Evolutionary conservation across 169 alveolate species (phyloP).

Genomic region (Plasmodium berghei): DNA sequence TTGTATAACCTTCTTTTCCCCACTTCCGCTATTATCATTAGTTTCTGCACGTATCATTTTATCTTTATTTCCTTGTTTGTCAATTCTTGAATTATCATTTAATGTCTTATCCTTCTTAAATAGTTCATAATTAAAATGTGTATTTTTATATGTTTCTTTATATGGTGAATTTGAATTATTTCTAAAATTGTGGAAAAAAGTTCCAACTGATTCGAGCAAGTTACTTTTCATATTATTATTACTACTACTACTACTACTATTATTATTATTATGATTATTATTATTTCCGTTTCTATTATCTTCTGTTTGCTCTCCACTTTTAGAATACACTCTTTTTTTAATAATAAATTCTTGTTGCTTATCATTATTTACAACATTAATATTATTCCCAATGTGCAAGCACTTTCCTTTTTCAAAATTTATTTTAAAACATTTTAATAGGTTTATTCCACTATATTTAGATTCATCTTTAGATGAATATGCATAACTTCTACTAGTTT

Average conservation of each 20-base stretch:
- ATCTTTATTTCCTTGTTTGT: background rate
- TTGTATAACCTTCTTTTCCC: background rate
- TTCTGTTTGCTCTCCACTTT: background rate
- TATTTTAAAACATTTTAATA: conserved; percentile 5
- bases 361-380: background rate
- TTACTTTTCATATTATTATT: background rate
- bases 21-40: background rate
- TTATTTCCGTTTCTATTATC: background rate
- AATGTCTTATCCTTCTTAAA: background rate
- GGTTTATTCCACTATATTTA: conserved; percentile 7
- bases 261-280: too few relatives aligned
- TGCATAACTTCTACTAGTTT: background rate
- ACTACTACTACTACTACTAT: background rate
- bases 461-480: background rate
- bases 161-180: background rate
- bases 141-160: background rate
- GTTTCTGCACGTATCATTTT: background rate
- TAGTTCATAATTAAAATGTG: background rate
- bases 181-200: conserved; percentile 23
- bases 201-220: conserved; percentile 30
- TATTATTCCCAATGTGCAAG: background rate
- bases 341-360: background rate
- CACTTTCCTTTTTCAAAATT: conserved; percentile 19
- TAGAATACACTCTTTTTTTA: background rate
- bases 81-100: background rate